phyloP scores from a whole-genome alignment of 352 stramenopile genomes.

The Phytophthora meadii region DNA sequence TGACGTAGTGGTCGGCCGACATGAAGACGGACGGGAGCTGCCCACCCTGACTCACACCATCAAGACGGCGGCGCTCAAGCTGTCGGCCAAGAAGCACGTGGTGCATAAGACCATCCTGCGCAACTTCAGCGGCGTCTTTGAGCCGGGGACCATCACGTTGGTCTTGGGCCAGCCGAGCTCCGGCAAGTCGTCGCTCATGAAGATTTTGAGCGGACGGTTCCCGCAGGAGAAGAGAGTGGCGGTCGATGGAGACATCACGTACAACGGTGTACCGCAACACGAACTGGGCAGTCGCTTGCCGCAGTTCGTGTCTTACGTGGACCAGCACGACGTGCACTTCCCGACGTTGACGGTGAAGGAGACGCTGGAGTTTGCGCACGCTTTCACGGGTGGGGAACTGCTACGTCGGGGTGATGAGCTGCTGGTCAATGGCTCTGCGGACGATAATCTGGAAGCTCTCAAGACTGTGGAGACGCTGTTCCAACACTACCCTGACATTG shows the following conservation, averaged over 20 bases:
- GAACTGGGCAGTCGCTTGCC: constrained; percentile 37
- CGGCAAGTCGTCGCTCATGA: constrained; percentile 37
- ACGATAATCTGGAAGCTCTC: constrained; percentile 36
- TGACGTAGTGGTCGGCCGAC: constrained; percentile 28
- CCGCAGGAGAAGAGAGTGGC: constrained; percentile 28
- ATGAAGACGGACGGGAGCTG: constrained; percentile 38
- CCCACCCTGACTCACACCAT: constrained; percentile 47
- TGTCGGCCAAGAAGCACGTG: constrained; percentile 38
- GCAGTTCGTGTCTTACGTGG: constrained; percentile 59
- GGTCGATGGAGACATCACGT: constrained; percentile 38
- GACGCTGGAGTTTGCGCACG: constrained; percentile 60
- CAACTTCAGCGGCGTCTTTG: constrained; percentile 33
- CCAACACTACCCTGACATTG: constrained; percentile 49
- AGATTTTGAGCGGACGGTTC: constrained; percentile 42
- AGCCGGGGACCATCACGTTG: constrained; percentile 33
- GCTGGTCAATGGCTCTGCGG: constrained; percentile 25
- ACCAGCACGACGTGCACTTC: constrained; percentile 55
- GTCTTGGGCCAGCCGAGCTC: constrained; percentile 30
- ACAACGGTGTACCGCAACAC: constrained; percentile 36
- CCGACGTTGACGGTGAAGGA: constrained; percentile 77
- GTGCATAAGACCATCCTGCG: constrained; percentile 44
- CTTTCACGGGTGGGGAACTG: constrained; percentile 52
- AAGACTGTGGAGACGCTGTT: constrained; percentile 29
- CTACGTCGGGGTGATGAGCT: constrained; percentile 23
- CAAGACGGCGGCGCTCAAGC: constrained; percentile 26